These are phyloP conservation scores for Xylariaceae sp. DNA, from an alignment of 2,329 filamentous ascomycete genomes.

Conservation along the genomic window DNA sequence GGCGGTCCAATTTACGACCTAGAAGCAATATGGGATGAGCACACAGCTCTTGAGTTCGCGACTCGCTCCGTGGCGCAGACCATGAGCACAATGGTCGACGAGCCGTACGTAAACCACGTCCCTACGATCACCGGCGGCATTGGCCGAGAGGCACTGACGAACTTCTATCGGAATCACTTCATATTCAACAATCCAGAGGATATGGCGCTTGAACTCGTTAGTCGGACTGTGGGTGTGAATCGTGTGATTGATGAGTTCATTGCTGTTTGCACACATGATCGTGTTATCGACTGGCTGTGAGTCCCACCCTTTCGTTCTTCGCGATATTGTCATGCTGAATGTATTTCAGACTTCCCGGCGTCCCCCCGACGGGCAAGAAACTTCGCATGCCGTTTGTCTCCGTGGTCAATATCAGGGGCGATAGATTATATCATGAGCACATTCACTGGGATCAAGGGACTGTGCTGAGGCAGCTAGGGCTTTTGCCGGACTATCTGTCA, in stretches of 20 bases:
- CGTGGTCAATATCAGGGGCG: conserved; percentile 66
- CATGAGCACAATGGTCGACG: conserved; percentile 78
- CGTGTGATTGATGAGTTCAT: conserved; percentile 71
- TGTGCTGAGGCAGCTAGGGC: conserved; percentile 57
- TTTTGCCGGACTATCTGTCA: conserved; percentile 63
- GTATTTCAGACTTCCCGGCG: conserved; percentile 48
- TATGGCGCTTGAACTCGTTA: conserved; percentile 65
- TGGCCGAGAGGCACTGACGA: conserved; percentile 58
- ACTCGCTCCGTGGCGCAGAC: conserved; percentile 67
- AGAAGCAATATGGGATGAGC: conserved; percentile 76
- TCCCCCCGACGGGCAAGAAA: conserved; percentile 53
- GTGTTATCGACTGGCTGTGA: conserved; percentile 67
- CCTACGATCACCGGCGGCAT: conserved; percentile 68
- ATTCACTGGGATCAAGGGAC: conserved; percentile 69
- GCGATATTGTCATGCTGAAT: background rate
- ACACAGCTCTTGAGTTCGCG: conserved; percentile 69
- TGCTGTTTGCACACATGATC: conserved; percentile 61
- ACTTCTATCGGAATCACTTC: conserved; percentile 72
- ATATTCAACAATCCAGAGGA: conserved; percentile 71
- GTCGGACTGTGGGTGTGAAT: conserved; percentile 69
- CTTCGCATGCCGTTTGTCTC: conserved; percentile 62
- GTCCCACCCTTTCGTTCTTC: conserved; percentile 25
- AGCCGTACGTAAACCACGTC: conserved; percentile 77
- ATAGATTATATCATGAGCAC: conserved; percentile 67
- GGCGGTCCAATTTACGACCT: conserved; percentile 69